These are phyloP conservation scores for Xylariaceae sp. DNA, from an alignment of 2,329 filamentous ascomycete genomes.

Conservation along the genomic window DNA sequence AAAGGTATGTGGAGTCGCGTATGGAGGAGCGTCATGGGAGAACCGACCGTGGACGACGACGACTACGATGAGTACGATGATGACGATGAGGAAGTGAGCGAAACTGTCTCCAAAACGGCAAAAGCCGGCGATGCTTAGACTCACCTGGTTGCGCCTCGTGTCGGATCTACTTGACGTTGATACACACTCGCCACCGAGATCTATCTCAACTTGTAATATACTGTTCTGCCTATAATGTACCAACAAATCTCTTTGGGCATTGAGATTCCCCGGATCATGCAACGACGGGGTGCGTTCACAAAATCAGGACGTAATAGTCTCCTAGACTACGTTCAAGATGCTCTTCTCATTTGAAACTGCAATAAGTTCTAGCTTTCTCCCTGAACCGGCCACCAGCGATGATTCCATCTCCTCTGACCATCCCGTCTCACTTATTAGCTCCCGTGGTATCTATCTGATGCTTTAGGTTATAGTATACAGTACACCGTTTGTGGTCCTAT, in stretches of 20 bases:
- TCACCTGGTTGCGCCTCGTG: background rate
- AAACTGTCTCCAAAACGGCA: slow-evolving; percentile 6
- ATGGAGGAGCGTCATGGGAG: slow-evolving; percentile 63
- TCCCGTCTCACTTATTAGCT: slow-evolving; percentile 5
- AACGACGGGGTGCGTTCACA: background rate
- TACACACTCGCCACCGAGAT: background rate
- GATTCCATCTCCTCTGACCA: slow-evolving; percentile 15
- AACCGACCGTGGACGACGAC: slow-evolving; percentile 51
- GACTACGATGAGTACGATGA: slow-evolving; percentile 51
- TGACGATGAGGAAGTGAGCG: slow-evolving; percentile 39
- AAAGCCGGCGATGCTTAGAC: slow-evolving; percentile 4
- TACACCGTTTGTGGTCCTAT: slow-evolving; percentile 10
- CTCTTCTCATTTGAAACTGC: slow-evolving; percentile 6
- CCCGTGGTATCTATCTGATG: slow-evolving; percentile 19
- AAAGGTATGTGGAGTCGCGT: slow-evolving; percentile 83
- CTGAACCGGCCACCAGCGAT: slow-evolving; percentile 12
- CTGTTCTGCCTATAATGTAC: slow-evolving; percentile 12
- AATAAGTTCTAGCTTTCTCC: slow-evolving; percentile 4
- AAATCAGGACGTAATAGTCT: background rate
- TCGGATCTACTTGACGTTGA: background rate
- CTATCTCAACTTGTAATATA: slow-evolving; percentile 14
- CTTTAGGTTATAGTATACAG: slow-evolving; percentile 17
- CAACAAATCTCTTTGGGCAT: slow-evolving; percentile 2
- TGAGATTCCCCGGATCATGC: background rate
- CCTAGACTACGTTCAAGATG: slow-evolving; percentile 2